A percentile compares a stretch with the other conserved stretches of the same genome.
phyloP scores from a whole-genome alignment of 495 filamentous ascomycete species.

The Staphylotrichum tortipilum region DNA sequence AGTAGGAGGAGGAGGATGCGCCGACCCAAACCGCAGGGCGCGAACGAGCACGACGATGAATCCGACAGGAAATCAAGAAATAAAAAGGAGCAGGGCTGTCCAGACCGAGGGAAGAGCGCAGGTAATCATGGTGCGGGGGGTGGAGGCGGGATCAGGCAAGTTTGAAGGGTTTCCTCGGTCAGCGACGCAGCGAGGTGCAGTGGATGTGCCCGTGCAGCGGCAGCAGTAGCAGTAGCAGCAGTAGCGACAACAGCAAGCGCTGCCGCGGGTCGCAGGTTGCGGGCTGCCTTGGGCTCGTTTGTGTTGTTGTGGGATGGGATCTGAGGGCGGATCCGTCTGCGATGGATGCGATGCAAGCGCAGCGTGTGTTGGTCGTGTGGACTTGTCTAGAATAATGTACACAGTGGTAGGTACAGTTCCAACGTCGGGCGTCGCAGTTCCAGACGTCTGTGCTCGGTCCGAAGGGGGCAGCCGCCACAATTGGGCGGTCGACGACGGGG shows the following conservation, averaged over 20 bases:
- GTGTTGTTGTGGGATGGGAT: no score
- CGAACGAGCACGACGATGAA: background rate
- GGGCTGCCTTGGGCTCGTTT: no score
- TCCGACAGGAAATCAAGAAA: constrained; percentile 34
- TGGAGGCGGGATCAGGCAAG: background rate
- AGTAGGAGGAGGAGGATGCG: no score
- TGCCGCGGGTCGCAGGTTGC: no score
- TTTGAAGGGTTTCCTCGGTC: background rate
- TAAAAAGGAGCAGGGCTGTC: constrained; percentile 40
- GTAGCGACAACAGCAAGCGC: no score
- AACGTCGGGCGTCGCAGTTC: constrained; percentile 9
- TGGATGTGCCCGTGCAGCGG: no score
- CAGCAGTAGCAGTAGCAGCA: no score
- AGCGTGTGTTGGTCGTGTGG: no score
- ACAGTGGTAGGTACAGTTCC: no score
- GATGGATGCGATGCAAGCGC: constrained; percentile 4
- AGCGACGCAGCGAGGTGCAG: background rate
- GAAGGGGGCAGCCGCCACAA: constrained; percentile 12
- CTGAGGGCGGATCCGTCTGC: background rate
- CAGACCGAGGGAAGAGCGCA: constrained; percentile 37
- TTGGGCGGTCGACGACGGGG: constrained; percentile 16
- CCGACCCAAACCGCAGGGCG: constrained; percentile 1
- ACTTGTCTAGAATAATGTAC: no score
- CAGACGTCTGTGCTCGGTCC: constrained; percentile 11
- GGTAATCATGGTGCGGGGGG: constrained; percentile 39